phyloP scores from a whole-genome alignment of 2,329 filamentous ascomycete genomes.

The Beauveria brongniartii region DNA sequence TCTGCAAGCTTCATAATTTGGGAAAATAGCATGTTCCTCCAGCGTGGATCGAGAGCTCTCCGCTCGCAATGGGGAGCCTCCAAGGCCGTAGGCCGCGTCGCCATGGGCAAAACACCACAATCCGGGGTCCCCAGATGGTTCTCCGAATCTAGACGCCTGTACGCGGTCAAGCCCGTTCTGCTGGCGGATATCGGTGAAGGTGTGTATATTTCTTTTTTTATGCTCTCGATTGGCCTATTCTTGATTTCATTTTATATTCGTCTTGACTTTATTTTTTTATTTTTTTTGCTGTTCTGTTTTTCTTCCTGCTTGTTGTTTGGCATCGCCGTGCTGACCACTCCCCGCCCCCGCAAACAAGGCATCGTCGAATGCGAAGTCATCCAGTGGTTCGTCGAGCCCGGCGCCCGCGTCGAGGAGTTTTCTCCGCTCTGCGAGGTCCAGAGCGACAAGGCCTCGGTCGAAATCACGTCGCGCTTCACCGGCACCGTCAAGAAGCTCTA shows the following conservation, averaged over 20 bases:
- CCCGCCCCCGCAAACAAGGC: constrained; percentile 42
- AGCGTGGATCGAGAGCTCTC: constrained; percentile 41
- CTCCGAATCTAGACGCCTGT: constrained; percentile 40
- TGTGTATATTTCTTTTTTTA: constrained; percentile 21
- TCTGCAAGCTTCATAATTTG: neutral
- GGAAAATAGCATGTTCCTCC: constrained; percentile 42
- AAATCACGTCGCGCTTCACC: constrained; percentile 94
- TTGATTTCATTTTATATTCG: neutral
- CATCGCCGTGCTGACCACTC: neutral
- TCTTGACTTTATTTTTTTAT: neutral
- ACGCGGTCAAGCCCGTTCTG: constrained; percentile 67
- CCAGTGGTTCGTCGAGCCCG: constrained; percentile 98
- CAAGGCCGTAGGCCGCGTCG: constrained; percentile 30
- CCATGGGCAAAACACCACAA: constrained; percentile 22
- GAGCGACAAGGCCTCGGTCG: constrained; percentile 83
- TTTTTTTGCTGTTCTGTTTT: neutral
- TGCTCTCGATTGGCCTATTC: neutral
- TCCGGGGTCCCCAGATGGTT: constrained; percentile 35
- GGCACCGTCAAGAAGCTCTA: constrained; percentile 94
- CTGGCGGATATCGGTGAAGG: constrained; percentile 84
- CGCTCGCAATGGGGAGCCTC: constrained; percentile 43
- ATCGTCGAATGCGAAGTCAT: constrained; percentile 99
- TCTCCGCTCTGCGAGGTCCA: constrained; percentile 97
- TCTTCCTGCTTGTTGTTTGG: neutral
- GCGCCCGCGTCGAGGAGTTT: constrained; percentile 93